Conservation (phyloP, 2,329 filamentous ascomycete genomes). For the Botrytis paeoniae region DNA sequence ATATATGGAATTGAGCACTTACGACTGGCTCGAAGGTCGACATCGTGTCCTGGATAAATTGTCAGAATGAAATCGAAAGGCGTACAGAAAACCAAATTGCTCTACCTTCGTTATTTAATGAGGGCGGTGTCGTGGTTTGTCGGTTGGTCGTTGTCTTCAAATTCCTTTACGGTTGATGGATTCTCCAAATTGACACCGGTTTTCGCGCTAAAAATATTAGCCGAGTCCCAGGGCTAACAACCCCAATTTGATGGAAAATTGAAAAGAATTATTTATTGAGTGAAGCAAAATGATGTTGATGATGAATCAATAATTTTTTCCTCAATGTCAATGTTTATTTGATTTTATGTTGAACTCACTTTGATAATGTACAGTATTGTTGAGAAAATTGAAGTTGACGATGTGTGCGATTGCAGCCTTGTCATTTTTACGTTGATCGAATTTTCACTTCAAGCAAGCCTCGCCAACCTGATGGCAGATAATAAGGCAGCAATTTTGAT, state of each 20-base stretch:
- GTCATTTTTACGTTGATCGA: not conserved
- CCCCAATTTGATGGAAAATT: slow-evolving; percentile 22
- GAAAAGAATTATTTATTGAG: slow-evolving; percentile 16
- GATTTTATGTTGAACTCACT: not conserved
- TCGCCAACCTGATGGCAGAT: not conserved
- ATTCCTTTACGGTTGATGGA: slow-evolving; percentile 19
- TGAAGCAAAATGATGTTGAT: not conserved
- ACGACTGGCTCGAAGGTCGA: slow-evolving; percentile 69
- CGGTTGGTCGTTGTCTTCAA: slow-evolving; percentile 26
- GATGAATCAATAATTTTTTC: not conserved
- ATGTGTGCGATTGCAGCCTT: slow-evolving; percentile 1
- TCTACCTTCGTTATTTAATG: slow-evolving; percentile 40
- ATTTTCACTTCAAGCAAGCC: not conserved
- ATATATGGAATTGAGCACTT: slow-evolving; percentile 45
- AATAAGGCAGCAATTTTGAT: not conserved
- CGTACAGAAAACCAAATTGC: slow-evolving; percentile 22
- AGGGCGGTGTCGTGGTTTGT: slow-evolving; percentile 37
- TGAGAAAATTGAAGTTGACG: not conserved
- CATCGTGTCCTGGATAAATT: slow-evolving; percentile 50
- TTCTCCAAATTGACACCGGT: slow-evolving; percentile 15
- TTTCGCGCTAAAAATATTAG: slow-evolving; percentile 22
- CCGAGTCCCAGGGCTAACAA: slow-evolving; percentile 30
- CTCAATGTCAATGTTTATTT: not conserved
- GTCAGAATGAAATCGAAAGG: slow-evolving; percentile 33
- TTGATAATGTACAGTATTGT: not conserved